Percentiles rank a stretch among this genome's conserved stretches.
phyloP scores from a whole-genome alignment of 1,139 yeast genomes.

The Candida buenavistaensis region DNA sequence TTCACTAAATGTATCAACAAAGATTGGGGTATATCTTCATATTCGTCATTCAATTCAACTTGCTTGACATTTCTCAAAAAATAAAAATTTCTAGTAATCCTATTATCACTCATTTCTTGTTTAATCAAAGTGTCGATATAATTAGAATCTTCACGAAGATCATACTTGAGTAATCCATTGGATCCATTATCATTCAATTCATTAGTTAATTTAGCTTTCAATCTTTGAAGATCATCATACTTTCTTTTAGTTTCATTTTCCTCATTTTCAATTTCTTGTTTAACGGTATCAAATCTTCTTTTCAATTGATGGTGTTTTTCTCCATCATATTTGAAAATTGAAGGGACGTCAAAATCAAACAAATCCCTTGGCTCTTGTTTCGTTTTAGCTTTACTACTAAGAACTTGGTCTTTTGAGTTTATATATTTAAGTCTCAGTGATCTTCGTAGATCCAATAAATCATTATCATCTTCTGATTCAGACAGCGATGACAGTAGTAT shows the following conservation, averaged over 20 bases:
- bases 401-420: background rate
- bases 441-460: background rate
- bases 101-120: slow-evolving; percentile 3
- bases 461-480: background rate
- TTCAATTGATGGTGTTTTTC: slow-evolving; percentile 20
- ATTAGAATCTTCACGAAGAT: slow-evolving; percentile 5
- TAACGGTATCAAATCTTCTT: slow-evolving; percentile 15
- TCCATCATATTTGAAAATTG: slow-evolving; percentile 28
- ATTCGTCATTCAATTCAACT: background rate
- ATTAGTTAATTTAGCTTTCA: slow-evolving; percentile 14
- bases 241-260: slow-evolving; percentile 13
- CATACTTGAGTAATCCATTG: slow-evolving; percentile 8
- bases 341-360: slow-evolving; percentile 23
- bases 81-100: slow-evolving; percentile 16
- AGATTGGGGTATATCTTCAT: slow-evolving; percentile 5
- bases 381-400: background rate
- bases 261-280: slow-evolving; percentile 19
- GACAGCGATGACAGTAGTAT: background rate
- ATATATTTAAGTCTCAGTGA: slow-evolving; percentile 1
- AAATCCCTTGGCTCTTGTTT: slow-evolving; percentile 13
- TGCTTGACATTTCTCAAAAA: slow-evolving; percentile 11
- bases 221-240: slow-evolving; percentile 10
- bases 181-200: slow-evolving; percentile 35
- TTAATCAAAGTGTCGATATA: slow-evolving; percentile 15
- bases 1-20: slow-evolving; percentile 6